These are phyloP conservation scores for Clonostachys chloroleuca DNA, from an alignment of 2,329 filamentous ascomycete genomes.

Conservation along the genomic window DNA sequence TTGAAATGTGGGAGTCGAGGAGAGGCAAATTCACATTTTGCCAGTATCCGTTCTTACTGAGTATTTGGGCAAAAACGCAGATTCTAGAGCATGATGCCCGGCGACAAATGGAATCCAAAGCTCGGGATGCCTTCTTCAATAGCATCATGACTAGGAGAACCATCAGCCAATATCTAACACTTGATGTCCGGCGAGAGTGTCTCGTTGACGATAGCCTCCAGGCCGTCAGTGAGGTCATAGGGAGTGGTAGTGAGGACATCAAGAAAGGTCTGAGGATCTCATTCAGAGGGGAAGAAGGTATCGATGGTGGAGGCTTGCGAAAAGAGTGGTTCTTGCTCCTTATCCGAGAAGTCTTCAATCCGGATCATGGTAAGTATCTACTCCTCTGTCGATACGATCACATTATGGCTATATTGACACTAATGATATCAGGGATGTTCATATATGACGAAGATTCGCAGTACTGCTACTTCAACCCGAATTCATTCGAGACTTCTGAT, in stretches of 20 bases:
- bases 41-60: slow-evolving; percentile 87
- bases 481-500: slow-evolving; percentile 84
- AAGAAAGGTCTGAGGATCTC: slow-evolving; percentile 86
- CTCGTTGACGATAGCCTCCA: slow-evolving; percentile 84
- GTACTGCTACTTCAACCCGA: slow-evolving; percentile 90
- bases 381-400: not conserved
- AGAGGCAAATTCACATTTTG: slow-evolving; percentile 79
- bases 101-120: slow-evolving; percentile 85
- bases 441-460: slow-evolving; percentile 86
- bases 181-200: slow-evolving; percentile 78
- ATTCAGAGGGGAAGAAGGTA: slow-evolving; percentile 84
- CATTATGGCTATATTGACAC: not conserved
- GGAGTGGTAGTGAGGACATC: slow-evolving; percentile 75
- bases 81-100: slow-evolving; percentile 85
- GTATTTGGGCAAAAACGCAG: slow-evolving; percentile 87
- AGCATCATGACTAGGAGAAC: slow-evolving; percentile 73
- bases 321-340: slow-evolving; percentile 95
- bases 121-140: slow-evolving; percentile 85
- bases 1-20: slow-evolving; percentile 80
- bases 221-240: slow-evolving; percentile 79
- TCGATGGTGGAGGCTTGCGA: slow-evolving; percentile 82
- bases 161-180: slow-evolving; percentile 71
- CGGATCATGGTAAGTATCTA: slow-evolving; percentile 67
- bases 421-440: slow-evolving; percentile 67
- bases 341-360: slow-evolving; percentile 85